Evolutionary conservation across 208 protist species (phyloP).

Genomic region (Trypanosoma cruzi): DNA sequence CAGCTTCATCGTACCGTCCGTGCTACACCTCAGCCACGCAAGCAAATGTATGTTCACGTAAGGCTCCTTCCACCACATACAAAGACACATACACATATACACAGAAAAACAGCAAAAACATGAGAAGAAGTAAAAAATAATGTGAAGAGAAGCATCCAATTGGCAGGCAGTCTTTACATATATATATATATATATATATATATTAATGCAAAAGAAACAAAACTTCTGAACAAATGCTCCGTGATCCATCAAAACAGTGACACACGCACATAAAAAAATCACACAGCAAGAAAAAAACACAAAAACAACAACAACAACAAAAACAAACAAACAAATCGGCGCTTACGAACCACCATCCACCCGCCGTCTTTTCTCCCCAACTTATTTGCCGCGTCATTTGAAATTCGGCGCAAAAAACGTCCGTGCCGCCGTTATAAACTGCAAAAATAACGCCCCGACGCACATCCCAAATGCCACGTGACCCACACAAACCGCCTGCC

Average conservation of each 20-base stretch:
- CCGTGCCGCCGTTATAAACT: not conserved
- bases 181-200: conserved; percentile 25
- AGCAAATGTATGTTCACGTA: not conserved
- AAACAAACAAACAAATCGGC: conserved; percentile 1
- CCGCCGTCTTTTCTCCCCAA: not conserved
- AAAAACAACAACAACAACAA: no score
- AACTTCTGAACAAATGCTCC: no score
- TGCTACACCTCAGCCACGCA: not conserved
- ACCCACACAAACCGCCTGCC: not conserved
- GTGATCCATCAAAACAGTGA: no score
- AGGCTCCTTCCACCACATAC: not conserved
- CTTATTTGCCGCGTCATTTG: not conserved
- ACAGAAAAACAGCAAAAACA: not conserved
- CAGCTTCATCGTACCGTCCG: no score
- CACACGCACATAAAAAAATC: no score
- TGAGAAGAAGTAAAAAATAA: not conserved
- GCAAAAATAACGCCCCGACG: not conserved
- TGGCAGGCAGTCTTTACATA: not conserved
- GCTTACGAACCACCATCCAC: not conserved
- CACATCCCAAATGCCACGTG: not conserved
- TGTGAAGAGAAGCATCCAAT: no score
- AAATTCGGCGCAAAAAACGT: not conserved
- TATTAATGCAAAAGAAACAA: no score
- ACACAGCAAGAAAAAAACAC: no score
- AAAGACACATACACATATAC: no score